Conservation (phyloP, 2,329 filamentous ascomycete genomes). For the Sclerotiophoma versabilis region DNA sequence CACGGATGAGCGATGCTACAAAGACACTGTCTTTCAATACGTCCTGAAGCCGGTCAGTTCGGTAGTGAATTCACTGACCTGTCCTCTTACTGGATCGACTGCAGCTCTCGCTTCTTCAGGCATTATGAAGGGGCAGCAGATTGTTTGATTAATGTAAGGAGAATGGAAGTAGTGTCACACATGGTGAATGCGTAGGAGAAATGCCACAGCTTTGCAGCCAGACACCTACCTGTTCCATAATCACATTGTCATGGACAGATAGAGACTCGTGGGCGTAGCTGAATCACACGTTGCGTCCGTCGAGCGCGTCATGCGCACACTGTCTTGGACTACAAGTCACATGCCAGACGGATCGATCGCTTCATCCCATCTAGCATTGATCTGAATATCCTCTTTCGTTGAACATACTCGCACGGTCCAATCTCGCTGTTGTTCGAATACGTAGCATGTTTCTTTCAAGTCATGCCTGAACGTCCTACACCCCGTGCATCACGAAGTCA, state of each 20-base stretch:
- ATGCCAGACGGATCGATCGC: not conserved
- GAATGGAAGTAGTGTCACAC: not conserved
- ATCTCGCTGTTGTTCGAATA: no score
- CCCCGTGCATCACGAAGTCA: no score
- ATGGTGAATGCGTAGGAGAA: not conserved
- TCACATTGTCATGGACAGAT: conserved; percentile 7
- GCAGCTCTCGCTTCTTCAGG: not conserved
- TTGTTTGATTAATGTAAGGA: not conserved
- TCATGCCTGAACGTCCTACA: no score
- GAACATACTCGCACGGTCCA: no score
- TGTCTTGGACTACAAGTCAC: conserved; percentile 3
- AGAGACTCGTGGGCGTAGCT: not conserved
- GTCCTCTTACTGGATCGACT: conserved; percentile 3
- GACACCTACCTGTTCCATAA: not conserved
- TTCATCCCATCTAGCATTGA: not conserved
- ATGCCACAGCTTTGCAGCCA: not conserved
- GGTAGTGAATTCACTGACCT: not conserved
- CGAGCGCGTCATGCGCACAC: conserved; percentile 6
- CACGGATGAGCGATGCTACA: conserved; percentile 40
- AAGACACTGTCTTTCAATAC: conserved; percentile 34
- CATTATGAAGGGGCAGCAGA: not conserved
- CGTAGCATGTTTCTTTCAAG: no score
- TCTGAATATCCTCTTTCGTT: no score
- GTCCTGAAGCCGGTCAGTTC: conserved; percentile 17
- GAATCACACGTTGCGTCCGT: not conserved